These are phyloP conservation scores for Acacia concinna DNA, from an alignment of 331 rosid genomes.

Conservation along the genomic window DNA sequence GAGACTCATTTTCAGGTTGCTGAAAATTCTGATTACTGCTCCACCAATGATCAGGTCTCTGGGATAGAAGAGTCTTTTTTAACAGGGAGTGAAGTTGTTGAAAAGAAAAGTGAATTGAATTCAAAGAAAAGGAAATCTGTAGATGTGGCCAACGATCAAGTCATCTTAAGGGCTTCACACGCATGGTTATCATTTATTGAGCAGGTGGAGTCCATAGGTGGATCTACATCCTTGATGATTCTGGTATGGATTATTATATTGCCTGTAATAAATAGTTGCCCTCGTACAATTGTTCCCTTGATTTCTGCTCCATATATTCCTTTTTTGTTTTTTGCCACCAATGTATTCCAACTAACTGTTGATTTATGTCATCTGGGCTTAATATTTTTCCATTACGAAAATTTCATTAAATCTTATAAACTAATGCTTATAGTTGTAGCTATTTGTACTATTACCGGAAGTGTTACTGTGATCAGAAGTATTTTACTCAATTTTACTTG, in stretches of 20 bases:
- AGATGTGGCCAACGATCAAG: constrained; percentile 39
- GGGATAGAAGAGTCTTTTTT: constrained; percentile 37
- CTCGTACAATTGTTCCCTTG: background rate
- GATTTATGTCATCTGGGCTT: constrained; percentile 6
- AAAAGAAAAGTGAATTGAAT: constrained; percentile 41
- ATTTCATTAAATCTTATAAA: constrained; percentile 1
- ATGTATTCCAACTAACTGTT: constrained; percentile 21
- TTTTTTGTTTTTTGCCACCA: too few species aligned
- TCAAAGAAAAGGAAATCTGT: constrained; percentile 41
- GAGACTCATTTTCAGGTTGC: constrained; percentile 45
- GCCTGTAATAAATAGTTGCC: constrained; percentile 14
- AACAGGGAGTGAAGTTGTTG: constrained; percentile 35
- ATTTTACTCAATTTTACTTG: background rate
- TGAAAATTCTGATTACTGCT: constrained; percentile 50
- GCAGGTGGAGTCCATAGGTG: constrained; percentile 80
- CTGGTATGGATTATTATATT: constrained; percentile 56
- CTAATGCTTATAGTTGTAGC: constrained; percentile 13
- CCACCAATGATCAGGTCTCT: constrained; percentile 33
- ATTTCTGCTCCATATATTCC: background rate
- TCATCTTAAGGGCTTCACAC: constrained; percentile 50
- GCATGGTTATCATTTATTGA: constrained; percentile 88
- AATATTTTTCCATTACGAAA: constrained; percentile 15
- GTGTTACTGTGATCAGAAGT: background rate
- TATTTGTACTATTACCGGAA: constrained; percentile 12
- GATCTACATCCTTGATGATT: constrained; percentile 72